phyloP scores from a whole-genome alignment of 805 yeast genomes.

The Debaryomyces prosopidis region DNA sequence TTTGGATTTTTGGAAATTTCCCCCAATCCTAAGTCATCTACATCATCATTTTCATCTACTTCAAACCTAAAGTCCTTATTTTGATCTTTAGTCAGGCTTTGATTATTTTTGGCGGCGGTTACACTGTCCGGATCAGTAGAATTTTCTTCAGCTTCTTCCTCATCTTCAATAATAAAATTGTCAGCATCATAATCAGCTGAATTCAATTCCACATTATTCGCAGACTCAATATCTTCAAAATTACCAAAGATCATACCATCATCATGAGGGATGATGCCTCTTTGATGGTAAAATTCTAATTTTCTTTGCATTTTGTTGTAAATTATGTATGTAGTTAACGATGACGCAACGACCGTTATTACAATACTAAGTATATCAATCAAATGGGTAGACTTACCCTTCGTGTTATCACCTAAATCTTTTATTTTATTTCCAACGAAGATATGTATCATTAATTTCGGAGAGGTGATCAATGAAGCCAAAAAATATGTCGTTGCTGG shows the following conservation, averaged over 20 bases:
- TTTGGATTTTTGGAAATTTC: neutral
- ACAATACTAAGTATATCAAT: constrained; percentile 63
- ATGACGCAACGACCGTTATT: constrained; percentile 55
- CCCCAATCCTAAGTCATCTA: neutral
- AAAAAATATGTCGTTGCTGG: constrained; percentile 58
- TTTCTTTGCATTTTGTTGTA: constrained; percentile 54
- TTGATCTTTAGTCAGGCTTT: neutral
- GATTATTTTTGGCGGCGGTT: neutral
- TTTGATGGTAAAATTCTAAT: constrained; percentile 26
- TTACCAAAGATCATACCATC: constrained; percentile 40
- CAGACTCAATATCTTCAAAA: constrained; percentile 36
- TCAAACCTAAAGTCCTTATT: constrained; percentile 2
- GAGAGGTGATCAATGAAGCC: constrained; percentile 77
- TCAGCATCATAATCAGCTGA: constrained; percentile 41
- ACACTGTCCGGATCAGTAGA: neutral
- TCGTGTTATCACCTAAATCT: constrained; percentile 58
- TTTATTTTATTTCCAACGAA: constrained; percentile 78
- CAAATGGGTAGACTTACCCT: constrained; percentile 50
- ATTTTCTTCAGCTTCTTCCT: constrained; percentile 21
- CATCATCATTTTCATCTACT: constrained; percentile 10
- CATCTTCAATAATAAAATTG: constrained; percentile 41
- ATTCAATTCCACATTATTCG: constrained; percentile 33
- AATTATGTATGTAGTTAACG: constrained; percentile 63
- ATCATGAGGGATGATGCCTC: constrained; percentile 5
- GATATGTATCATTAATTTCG: constrained; percentile 73